phyloP scores from a whole-genome alignment of 2,329 filamentous ascomycete species.

The Amauroascus verrucosus region DNA sequence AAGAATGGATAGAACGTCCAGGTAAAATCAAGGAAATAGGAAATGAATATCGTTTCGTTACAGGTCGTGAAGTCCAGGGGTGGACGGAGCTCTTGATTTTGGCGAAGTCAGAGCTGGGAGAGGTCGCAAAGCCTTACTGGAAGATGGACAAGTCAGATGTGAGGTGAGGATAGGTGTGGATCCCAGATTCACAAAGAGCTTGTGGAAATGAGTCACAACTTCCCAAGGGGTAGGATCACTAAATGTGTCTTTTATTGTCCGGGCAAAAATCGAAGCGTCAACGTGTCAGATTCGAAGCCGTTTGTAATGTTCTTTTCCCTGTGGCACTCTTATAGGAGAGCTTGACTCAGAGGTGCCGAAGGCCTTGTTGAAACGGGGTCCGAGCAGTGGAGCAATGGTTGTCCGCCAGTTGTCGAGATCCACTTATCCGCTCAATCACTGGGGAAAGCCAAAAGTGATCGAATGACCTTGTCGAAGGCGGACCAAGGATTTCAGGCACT shows the following conservation, averaged over 20 bases:
- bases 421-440: slow-evolving; percentile 1
- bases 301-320: background rate
- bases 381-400: slow-evolving; percentile 4
- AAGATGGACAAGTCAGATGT: background rate
- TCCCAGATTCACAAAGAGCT: background rate
- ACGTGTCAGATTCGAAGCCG: slow-evolving; percentile 5
- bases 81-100: slow-evolving; percentile 2
- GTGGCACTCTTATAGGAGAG: background rate
- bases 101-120: background rate
- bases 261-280: slow-evolving; percentile 7
- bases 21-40: slow-evolving; percentile 1
- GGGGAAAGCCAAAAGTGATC: background rate
- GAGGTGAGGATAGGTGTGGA: background rate
- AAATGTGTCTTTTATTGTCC: background rate
- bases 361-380: slow-evolving; percentile 1
- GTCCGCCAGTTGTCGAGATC: slow-evolving; percentile 9
- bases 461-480: background rate
- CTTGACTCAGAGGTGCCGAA: background rate
- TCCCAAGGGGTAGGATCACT: slow-evolving; percentile 1
- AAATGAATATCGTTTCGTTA: slow-evolving; percentile 16
- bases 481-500: background rate
- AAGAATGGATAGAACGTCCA: slow-evolving; percentile 5
- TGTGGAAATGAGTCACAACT: slow-evolving; percentile 8
- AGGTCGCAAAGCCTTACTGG: background rate
- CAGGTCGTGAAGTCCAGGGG: slow-evolving; percentile 15